Evolutionary conservation across 441 rosid genomes (phyloP).

Genomic region (Hypseocharis bilobata): DNA sequence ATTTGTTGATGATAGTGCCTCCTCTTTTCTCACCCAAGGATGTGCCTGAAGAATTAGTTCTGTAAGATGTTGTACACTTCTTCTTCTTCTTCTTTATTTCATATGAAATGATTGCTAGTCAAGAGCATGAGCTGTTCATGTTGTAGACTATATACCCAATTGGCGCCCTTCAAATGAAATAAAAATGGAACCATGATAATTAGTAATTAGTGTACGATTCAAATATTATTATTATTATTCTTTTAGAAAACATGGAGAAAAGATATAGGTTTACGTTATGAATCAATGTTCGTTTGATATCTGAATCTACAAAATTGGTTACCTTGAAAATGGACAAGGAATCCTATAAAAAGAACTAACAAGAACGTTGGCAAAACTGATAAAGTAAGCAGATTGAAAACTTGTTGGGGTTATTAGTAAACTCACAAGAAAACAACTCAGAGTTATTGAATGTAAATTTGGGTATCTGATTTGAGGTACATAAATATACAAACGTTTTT

Average conservation of each 20-base stretch:
- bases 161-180: too few species aligned
- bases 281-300: background rate
- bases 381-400: background rate
- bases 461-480: background rate
- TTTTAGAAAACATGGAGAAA: too few species aligned
- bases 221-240: background rate
- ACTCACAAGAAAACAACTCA: background rate
- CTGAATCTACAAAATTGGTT: background rate
- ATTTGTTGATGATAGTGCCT: constrained; percentile 71
- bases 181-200: too few species aligned
- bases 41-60: constrained; percentile 61
- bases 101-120: too few species aligned
- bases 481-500: background rate
- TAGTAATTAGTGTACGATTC: background rate
- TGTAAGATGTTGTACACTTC: too few species aligned
- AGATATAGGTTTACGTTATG: background rate
- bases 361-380: background rate
- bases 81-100: too few species aligned
- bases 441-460: background rate
- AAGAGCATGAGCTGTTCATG: background rate
- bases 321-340: background rate
- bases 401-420: background rate
- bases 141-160: too few species aligned
- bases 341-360: too few species aligned
- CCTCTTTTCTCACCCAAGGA: constrained; percentile 76